Conservation (phyloP, 306 rosid species). For the Morella rubra region DNA sequence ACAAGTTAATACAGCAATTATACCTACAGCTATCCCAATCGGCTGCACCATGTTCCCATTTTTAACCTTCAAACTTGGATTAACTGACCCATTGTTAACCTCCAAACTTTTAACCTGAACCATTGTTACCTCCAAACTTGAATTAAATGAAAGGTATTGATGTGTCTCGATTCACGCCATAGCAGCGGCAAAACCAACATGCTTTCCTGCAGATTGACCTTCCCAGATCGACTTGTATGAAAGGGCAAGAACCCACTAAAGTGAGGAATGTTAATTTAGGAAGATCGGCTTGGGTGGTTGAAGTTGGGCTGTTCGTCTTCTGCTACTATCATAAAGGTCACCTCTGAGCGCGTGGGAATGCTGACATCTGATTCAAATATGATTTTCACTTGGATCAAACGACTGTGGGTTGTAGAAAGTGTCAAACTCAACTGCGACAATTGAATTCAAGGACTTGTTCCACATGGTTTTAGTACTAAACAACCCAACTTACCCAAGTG, state of each 20-base stretch:
- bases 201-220: too few relatives aligned
- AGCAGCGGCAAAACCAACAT: too few relatives aligned
- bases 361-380: constrained; percentile 65
- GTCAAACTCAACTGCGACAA: constrained; percentile 80
- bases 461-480: constrained; percentile 33
- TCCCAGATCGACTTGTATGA: too few relatives aligned
- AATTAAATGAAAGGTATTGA: too few relatives aligned
- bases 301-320: too few relatives aligned
- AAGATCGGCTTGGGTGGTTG: too few relatives aligned
- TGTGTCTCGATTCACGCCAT: too few relatives aligned
- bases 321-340: constrained; percentile 31
- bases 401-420: constrained; percentile 28
- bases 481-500: constrained; percentile 63
- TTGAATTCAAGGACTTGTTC: constrained; percentile 35
- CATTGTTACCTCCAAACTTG: too few relatives aligned
- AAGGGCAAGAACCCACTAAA: too few relatives aligned
- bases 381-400: constrained; percentile 63
- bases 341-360: constrained; percentile 52
- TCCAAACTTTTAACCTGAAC: too few relatives aligned
- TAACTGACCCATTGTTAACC: constrained; percentile 69
- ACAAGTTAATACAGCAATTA: constrained; percentile 30
- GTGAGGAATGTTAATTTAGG: too few relatives aligned
- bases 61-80: constrained; percentile 28
- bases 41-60: background rate
- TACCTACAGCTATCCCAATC: constrained; percentile 23